A percentile compares a stretch with the other conserved stretches of the same genome.
Conservation (phyloP, 306 rosid species). For the Dalbergia cochinchinensis region DNA sequence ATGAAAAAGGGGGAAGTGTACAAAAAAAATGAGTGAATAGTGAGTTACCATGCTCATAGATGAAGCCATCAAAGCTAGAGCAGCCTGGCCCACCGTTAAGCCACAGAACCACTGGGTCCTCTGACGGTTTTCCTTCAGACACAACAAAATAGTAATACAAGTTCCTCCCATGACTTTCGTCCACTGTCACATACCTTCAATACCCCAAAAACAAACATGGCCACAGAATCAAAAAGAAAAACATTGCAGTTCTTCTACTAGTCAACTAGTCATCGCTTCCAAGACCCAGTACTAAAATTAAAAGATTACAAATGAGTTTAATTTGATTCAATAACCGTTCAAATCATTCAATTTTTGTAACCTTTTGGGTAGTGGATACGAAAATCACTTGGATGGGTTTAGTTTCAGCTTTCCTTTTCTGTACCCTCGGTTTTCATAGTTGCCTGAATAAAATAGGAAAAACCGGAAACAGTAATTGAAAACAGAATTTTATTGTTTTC, state of each 20-base stretch:
- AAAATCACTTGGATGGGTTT: no score
- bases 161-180: constrained; percentile 63
- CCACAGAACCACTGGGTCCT: constrained; percentile 97
- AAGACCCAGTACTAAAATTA: no score
- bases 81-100: constrained; percentile 99
- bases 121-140: constrained; percentile 77
- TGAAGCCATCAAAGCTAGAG: constrained; percentile 93
- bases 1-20: not conserved
- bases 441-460: no score
- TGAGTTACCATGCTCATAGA: constrained; percentile 93
- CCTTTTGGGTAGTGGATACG: no score
- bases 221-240: not conserved
- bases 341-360: no score
- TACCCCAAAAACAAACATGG: not conserved
- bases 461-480: no score
- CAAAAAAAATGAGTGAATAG: not conserved
- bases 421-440: no score
- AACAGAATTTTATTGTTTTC: no score
- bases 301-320: no score
- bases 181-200: constrained; percentile 58
- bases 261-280: not conserved
- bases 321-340: no score
- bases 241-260: not conserved
- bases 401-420: no score
- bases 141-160: constrained; percentile 82